A percentile compares a stretch with the other conserved stretches of the same genome.
These are phyloP conservation scores for Phytopythium delawarense DNA, from an alignment of 352 stramenopile species.

Conservation along the genomic window DNA sequence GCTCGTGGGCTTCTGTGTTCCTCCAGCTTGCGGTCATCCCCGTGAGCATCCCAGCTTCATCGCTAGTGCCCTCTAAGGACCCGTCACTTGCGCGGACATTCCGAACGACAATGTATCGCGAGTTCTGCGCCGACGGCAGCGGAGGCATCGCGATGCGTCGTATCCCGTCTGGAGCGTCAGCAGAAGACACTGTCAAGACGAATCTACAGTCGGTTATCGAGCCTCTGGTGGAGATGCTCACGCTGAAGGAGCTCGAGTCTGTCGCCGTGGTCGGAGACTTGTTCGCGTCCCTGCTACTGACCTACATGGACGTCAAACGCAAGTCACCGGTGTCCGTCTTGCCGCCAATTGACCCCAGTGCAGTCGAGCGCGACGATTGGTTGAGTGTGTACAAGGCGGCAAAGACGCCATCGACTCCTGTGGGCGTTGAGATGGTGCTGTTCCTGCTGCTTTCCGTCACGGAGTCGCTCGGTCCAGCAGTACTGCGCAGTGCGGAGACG, in stretches of 20 bases:
- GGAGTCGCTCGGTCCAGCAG: conserved; percentile 62
- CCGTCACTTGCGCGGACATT: conserved; percentile 12
- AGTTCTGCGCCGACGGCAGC: conserved; percentile 59
- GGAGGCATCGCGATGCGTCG: conserved; percentile 52
- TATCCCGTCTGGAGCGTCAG: neutral
- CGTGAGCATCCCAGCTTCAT: conserved; percentile 27
- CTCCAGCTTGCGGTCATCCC: conserved; percentile 58
- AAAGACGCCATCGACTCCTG: conserved; percentile 26
- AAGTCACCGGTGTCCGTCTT: neutral
- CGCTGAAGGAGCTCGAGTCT: conserved; percentile 55
- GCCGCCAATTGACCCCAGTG: neutral
- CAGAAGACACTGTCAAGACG: conserved; percentile 2
- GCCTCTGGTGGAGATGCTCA: conserved; percentile 51
- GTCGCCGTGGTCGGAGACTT: conserved; percentile 68
- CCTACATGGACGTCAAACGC: conserved; percentile 58
- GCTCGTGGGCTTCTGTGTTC: conserved; percentile 23
- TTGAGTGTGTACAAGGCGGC: conserved; percentile 24
- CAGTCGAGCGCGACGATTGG: neutral
- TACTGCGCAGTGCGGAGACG: conserved; percentile 59
- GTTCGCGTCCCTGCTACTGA: conserved; percentile 71
- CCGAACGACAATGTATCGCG: conserved; percentile 4
- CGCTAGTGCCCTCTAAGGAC: conserved; percentile 16
- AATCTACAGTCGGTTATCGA: conserved; percentile 37
- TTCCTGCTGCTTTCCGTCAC: conserved; percentile 68
- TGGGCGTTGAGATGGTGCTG: conserved; percentile 53